A percentile compares a stretch with the other conserved stretches of the same genome.
These are phyloP conservation scores for Venturiaceae sp. DNA, from an alignment of 2,329 filamentous ascomycete species.

Conservation along the genomic window DNA sequence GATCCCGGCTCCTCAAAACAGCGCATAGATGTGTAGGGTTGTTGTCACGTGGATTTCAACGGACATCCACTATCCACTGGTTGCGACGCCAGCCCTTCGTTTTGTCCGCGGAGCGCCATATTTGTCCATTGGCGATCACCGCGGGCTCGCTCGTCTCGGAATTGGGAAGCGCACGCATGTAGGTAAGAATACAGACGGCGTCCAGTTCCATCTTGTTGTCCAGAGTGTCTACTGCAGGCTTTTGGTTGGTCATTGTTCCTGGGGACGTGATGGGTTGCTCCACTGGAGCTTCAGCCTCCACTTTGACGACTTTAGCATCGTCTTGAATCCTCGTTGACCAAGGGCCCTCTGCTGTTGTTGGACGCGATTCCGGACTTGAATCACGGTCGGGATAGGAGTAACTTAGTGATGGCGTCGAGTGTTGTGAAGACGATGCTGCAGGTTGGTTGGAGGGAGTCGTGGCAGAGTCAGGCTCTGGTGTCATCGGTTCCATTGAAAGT, in stretches of 20 bases:
- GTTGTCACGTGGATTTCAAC: background rate
- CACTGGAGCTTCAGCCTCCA: background rate
- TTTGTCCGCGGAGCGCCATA: constrained; percentile 2
- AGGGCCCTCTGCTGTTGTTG: background rate
- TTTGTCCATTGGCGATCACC: background rate
- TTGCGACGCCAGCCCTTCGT: background rate
- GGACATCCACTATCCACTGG: constrained; percentile 4
- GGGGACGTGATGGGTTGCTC: background rate
- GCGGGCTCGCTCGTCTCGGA: background rate
- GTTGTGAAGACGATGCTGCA: background rate
- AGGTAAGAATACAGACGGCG: background rate
- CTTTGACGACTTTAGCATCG: background rate
- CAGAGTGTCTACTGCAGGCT: background rate
- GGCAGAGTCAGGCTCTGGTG: background rate
- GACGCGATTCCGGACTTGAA: background rate
- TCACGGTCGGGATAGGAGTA: background rate
- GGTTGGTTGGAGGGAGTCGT: background rate
- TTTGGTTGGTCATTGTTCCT: background rate
- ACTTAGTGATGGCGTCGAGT: background rate
- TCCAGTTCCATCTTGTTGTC: background rate
- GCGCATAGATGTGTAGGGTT: too few relatives aligned
- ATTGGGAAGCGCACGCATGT: constrained; percentile 1
- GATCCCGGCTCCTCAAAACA: background rate
- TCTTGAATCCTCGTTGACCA: too few relatives aligned
- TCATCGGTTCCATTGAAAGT: constrained; percentile 1